phyloP scores from a whole-genome alignment of 2,329 filamentous ascomycete species.

The Aspergillus vadensis region DNA sequence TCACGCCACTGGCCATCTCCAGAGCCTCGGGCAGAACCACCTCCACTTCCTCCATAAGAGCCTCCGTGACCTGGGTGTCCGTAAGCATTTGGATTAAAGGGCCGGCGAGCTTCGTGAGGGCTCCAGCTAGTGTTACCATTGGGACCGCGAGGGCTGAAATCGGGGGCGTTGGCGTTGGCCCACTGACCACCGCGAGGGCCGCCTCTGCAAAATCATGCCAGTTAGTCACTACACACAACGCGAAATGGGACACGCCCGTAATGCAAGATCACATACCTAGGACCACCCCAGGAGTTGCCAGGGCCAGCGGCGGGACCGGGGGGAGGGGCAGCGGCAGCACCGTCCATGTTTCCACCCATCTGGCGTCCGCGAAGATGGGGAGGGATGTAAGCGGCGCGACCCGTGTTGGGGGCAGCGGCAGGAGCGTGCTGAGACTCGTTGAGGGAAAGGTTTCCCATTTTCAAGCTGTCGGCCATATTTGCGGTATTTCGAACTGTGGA shows the following conservation, averaged over 20 bases:
- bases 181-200: slow-evolving; percentile 48
- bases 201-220: slow-evolving; percentile 25
- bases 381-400: slow-evolving; percentile 66
- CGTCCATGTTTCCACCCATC: slow-evolving; percentile 43
- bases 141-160: slow-evolving; percentile 54
- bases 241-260: background rate
- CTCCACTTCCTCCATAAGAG: slow-evolving; percentile 31
- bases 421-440: slow-evolving; percentile 65
- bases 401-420: slow-evolving; percentile 48
- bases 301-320: slow-evolving; percentile 24
- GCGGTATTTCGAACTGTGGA: slow-evolving; percentile 23
- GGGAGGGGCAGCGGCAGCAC: slow-evolving; percentile 29
- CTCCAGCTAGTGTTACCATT: slow-evolving; percentile 45
- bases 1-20: slow-evolving; percentile 96
- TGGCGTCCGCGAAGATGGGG: slow-evolving; percentile 60
- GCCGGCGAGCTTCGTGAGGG: slow-evolving; percentile 38
- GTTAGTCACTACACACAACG: slow-evolving; percentile 3
- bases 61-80: slow-evolving; percentile 56
- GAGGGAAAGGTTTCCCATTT: slow-evolving; percentile 49
- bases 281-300: slow-evolving; percentile 33
- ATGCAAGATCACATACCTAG: slow-evolving; percentile 35
- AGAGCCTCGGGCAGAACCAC: slow-evolving; percentile 70
- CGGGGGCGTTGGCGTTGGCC: slow-evolving; percentile 60
- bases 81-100: slow-evolving; percentile 64
- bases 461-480: slow-evolving; percentile 45